Evolutionary conservation across 352 stramenopile genomes (phyloP).

Genomic region (Globisporangium heterothallicum): DNA sequence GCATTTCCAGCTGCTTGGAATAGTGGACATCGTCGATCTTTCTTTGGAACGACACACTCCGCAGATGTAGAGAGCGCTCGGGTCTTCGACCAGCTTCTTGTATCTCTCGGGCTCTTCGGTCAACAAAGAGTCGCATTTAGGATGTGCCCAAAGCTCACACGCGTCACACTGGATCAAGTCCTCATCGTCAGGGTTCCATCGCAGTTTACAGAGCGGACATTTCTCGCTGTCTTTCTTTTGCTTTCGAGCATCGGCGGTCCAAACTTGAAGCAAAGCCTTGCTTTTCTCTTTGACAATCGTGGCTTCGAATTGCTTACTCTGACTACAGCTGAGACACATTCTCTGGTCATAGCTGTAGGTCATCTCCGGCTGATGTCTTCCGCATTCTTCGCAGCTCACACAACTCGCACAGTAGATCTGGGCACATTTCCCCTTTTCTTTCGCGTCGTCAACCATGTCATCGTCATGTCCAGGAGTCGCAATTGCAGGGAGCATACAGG

Average conservation of each 20-base stretch:
- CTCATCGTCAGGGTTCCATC: slow-evolving; percentile 67
- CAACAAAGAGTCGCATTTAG: slow-evolving; percentile 62
- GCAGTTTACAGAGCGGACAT: slow-evolving; percentile 68
- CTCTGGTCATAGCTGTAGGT: slow-evolving; percentile 61
- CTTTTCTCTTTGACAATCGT: slow-evolving; percentile 42
- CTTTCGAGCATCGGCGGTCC: slow-evolving; percentile 40
- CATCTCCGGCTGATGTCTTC: slow-evolving; percentile 30
- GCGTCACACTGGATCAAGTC: slow-evolving; percentile 86
- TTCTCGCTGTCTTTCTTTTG: slow-evolving; percentile 63
- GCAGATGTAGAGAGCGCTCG: slow-evolving; percentile 72
- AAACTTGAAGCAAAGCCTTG: slow-evolving; percentile 53
- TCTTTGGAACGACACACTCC: slow-evolving; percentile 56
- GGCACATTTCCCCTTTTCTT: slow-evolving; percentile 1
- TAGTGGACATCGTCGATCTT: slow-evolving; percentile 36
- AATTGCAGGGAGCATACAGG: slow-evolving; percentile 41
- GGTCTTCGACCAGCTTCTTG: slow-evolving; percentile 54
- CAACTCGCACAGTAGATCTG: slow-evolving; percentile 68
- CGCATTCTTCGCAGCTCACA: slow-evolving; percentile 54
- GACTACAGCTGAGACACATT: slow-evolving; percentile 57
- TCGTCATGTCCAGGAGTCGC: slow-evolving; percentile 11
- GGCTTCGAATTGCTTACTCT: slow-evolving; percentile 43
- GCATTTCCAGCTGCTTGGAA: slow-evolving; percentile 46
- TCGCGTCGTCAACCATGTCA: slow-evolving; percentile 6
- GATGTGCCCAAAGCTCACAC: slow-evolving; percentile 82
- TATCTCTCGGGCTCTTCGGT: slow-evolving; percentile 56